Base-by-base conservation (phyloP, 129 eudicot species). In the Lactuca sativa region DNA sequence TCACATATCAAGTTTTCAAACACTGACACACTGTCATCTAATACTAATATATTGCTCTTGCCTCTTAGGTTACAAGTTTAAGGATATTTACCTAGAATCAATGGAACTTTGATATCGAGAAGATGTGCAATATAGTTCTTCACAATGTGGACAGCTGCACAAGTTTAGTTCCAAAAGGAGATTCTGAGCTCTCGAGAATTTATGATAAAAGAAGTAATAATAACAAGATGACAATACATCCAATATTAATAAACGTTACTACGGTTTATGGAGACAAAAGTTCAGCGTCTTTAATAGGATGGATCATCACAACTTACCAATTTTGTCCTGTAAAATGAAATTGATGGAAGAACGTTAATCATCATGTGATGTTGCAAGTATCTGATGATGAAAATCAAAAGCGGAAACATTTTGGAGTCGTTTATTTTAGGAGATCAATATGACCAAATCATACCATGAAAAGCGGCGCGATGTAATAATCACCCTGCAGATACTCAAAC, bases 401-500 rank as follows among this genome's bases (percentile, higher is more conserved):
- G 48, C 33, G 18, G 11, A 61, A 58, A 16, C 38, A 34, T 17
- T 34, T 59, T 62, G 49, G 49, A 49, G 62, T 36, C 54, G 3
- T 7, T 64, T 32, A 56, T 15, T 44, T 43, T 33, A 14, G 10
- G 62, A 31, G 49, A 75, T 57, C 32, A 58, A 60, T 1, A 59
- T 4, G 47, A 44, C 37, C n/a, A 51, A 18, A 37, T 48, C 80
- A 43, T 83, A 93, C 99, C 99, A 93, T 72, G 85, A 93, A 93
- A 63, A 64, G n/a, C 4, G 99, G 99, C 11, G 99, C 97, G 40
- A 93, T 90, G 80, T 93, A 93, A 65, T 90, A 93, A 82, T 93
- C 99, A 31, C 99, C 99, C 81, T 90, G 92, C 52, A 93, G 95
- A 70, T 93, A 85, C 85, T 93, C 87, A 65, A 93, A 90, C 21